phyloP scores from a whole-genome alignment of 2,329 filamentous ascomycete genomes.

The Zelopaecilomyces penicillatus region DNA sequence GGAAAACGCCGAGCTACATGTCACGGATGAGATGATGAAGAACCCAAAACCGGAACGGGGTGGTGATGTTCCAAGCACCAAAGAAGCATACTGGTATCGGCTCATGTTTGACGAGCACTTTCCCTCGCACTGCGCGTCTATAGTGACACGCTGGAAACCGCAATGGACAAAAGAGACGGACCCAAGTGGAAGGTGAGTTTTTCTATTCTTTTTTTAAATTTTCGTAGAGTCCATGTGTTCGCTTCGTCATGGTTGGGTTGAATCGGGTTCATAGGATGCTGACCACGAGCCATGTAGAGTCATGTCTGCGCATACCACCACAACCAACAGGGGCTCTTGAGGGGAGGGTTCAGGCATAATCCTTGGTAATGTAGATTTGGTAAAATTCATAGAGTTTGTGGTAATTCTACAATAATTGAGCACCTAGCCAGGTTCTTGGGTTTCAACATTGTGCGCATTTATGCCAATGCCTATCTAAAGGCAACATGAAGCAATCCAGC shows the following conservation, averaged over 20 bases:
- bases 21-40: constrained; percentile 97
- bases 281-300: constrained; percentile 41
- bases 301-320: constrained; percentile 65
- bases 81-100: constrained; percentile 99
- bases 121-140: constrained; percentile 80
- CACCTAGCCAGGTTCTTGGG: no score
- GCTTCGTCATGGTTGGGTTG: background rate
- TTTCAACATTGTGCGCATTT: no score
- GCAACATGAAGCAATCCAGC: no score
- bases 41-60: constrained; percentile 98
- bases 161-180: constrained; percentile 96
- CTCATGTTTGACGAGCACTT: constrained; percentile 99
- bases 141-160: constrained; percentile 92
- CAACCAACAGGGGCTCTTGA: constrained; percentile 50
- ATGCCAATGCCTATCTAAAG: no score
- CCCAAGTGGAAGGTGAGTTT: constrained; percentile 71
- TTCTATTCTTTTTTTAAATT: background rate
- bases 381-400: no score
- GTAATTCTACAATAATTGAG: no score
- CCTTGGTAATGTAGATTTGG: no score
- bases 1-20: constrained; percentile 80
- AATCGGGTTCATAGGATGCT: constrained; percentile 9
- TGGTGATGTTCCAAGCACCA: constrained; percentile 82
- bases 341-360: no score
- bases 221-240: no score